Conservation (phyloP, 2,329 filamentous ascomycete species). For the Colletotrichum gigasporum region DNA sequence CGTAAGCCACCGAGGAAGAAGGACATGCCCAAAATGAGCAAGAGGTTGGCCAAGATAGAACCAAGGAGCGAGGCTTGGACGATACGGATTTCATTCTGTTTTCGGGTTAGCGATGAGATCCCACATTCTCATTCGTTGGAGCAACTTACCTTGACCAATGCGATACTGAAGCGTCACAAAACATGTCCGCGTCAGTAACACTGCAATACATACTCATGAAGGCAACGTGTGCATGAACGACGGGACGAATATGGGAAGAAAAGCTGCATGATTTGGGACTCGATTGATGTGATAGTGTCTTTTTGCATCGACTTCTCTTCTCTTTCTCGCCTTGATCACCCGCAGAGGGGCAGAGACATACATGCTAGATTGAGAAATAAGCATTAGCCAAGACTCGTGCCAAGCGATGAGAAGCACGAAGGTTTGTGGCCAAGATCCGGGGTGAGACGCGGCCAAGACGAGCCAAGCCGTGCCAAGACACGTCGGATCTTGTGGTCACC, state of each 20-base stretch:
- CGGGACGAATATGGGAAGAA: neutral
- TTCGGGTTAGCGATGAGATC: neutral
- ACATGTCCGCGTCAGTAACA: conserved; percentile 40
- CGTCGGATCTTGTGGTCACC: neutral
- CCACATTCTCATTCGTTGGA: neutral
- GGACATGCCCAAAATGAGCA: conserved; percentile 91
- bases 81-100: conserved; percentile 81
- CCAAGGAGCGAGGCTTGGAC: conserved; percentile 91
- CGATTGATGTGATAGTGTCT: conserved; percentile 61
- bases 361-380: conserved; percentile 52
- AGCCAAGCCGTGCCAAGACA: conserved; percentile 12
- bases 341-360: conserved; percentile 54
- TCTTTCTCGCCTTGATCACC: conserved; percentile 40
- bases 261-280: conserved; percentile 48
- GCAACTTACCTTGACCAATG: conserved; percentile 70
- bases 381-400: conserved; percentile 26
- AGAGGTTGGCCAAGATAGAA: conserved; percentile 87
- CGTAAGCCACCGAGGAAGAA: conserved; percentile 88
- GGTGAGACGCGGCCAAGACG: conserved; percentile 25
- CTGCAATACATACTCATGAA: conserved; percentile 35
- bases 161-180: conserved; percentile 66
- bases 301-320: conserved; percentile 41
- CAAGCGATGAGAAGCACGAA: conserved; percentile 11
- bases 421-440: conserved; percentile 17
- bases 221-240: conserved; percentile 33